Evolutionary conservation across 2,329 filamentous ascomycete species (phyloP).

Genomic region (Myriosclerotinia duriaeana): DNA sequence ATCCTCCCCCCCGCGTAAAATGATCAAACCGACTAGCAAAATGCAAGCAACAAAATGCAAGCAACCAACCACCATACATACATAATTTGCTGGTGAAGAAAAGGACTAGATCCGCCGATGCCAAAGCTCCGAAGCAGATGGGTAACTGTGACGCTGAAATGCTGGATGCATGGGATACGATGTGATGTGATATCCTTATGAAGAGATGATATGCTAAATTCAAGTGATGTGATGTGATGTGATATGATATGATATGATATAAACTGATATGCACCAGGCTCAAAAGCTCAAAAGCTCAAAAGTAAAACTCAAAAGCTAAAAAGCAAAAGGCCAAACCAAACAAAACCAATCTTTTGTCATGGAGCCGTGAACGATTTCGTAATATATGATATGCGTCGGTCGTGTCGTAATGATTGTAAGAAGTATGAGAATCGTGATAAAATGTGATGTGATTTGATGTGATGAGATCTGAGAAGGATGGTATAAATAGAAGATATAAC

Average conservation of each 20-base stretch:
- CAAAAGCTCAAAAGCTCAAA: not conserved
- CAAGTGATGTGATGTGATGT: not conserved
- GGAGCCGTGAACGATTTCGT: not conserved
- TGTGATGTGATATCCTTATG: too few species aligned
- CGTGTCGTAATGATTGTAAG: slow-evolving; percentile 3
- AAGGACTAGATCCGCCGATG: too few species aligned
- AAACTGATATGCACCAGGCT: not conserved
- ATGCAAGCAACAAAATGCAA: too few species aligned
- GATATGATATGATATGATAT: not conserved
- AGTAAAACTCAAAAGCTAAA: too few species aligned
- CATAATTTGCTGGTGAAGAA: too few species aligned
- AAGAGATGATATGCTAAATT: not conserved
- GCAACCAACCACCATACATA: too few species aligned
- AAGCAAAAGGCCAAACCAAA: not conserved
- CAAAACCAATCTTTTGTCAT: slow-evolving; percentile 5
- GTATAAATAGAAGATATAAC: not conserved
- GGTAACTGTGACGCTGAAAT: too few species aligned
- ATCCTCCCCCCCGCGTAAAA: too few species aligned
- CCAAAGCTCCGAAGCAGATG: too few species aligned
- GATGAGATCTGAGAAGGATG: not conserved
- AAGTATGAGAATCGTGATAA: slow-evolving; percentile 6
- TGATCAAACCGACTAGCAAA: too few species aligned
- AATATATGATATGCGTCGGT: not conserved
- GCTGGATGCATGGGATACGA: too few species aligned
- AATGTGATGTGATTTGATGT: not conserved